Percentiles rank a stretch among this genome's conserved stretches.
These are phyloP conservation scores for Claviceps sp. DNA, from an alignment of 2,329 filamentous ascomycete genomes.

Conservation along the genomic window DNA sequence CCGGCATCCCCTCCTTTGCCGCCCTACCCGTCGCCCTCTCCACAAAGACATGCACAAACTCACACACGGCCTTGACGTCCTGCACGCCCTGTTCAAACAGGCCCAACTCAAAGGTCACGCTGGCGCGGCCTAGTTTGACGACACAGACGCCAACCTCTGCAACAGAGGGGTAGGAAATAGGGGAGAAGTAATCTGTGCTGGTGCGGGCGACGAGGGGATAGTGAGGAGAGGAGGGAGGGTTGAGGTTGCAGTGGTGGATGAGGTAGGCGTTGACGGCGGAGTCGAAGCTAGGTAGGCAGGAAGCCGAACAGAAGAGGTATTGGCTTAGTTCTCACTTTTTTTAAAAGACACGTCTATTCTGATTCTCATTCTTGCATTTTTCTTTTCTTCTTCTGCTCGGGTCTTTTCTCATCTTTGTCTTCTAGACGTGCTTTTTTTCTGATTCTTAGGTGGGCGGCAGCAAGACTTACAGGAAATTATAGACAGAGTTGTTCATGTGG, in stretches of 20 bases:
- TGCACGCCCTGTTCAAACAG: slow-evolving; percentile 67
- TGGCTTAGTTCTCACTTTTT: not conserved
- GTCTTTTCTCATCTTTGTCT: too few relatives aligned
- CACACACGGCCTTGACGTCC: slow-evolving; percentile 68
- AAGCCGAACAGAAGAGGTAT: not conserved
- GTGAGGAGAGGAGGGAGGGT: slow-evolving; percentile 55
- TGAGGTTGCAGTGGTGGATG: slow-evolving; percentile 60
- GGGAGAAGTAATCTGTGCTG: slow-evolving; percentile 73
- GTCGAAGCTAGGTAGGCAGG: slow-evolving; percentile 48
- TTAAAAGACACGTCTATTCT: not conserved
- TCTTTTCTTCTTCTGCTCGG: not conserved
- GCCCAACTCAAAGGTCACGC: slow-evolving; percentile 80
- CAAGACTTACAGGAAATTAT: slow-evolving; percentile 54
- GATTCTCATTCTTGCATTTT: not conserved
- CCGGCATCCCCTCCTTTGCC: slow-evolving; percentile 49
- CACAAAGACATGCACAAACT: slow-evolving; percentile 84
- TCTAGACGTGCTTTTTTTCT: too few relatives aligned
- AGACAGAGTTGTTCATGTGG: slow-evolving; percentile 85
- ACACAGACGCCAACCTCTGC: slow-evolving; percentile 74
- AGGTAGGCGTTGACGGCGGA: slow-evolving; percentile 83
- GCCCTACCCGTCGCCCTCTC: slow-evolving; percentile 58
- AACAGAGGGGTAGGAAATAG: slow-evolving; percentile 67
- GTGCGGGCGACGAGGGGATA: slow-evolving; percentile 78
- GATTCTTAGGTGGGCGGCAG: too few relatives aligned
- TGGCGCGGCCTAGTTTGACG: slow-evolving; percentile 71